Percentiles rank a stretch among this genome's conserved stretches.
These are phyloP conservation scores for Citrus inodora DNA, from an alignment of 345 rosid genomes.

Conservation along the genomic window DNA sequence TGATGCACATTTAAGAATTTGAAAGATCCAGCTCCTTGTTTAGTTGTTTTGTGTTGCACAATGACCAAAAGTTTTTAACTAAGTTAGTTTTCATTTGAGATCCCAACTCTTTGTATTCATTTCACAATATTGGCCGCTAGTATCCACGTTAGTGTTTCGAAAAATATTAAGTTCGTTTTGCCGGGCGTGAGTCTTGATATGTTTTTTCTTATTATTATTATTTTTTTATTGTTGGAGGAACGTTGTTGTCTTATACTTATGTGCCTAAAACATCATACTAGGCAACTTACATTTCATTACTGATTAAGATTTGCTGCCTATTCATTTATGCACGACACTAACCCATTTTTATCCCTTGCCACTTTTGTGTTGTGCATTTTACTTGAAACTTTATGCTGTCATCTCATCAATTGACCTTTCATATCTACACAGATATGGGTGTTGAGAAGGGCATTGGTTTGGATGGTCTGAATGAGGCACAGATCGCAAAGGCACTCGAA, in stretches of 20 bases:
- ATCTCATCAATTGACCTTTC: neutral
- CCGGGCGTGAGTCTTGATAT: neutral
- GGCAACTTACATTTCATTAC: too few relatives aligned
- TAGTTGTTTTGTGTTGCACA: too few relatives aligned
- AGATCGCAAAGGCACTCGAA: constrained; percentile 53
- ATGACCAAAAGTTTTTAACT: too few relatives aligned
- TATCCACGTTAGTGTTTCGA: neutral
- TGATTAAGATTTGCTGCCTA: too few relatives aligned
- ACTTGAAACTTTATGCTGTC: neutral
- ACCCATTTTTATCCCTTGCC: neutral
- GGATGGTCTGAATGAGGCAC: constrained; percentile 57
- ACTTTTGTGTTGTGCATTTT: neutral
- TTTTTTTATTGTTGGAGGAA: neutral
- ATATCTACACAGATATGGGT: constrained; percentile 53
- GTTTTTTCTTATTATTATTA: neutral
- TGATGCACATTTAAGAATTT: neutral
- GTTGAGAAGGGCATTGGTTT: constrained; percentile 65
- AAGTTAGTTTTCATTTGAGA: too few relatives aligned
- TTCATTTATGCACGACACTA: too few relatives aligned
- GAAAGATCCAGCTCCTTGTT: too few relatives aligned
- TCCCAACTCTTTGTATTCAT: neutral
- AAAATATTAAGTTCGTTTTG: neutral
- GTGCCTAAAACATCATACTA: too few relatives aligned
- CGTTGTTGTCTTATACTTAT: neutral
- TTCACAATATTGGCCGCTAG: too few relatives aligned